Base-by-base conservation (phyloP, 208 protist species). In the Leishmania tropica region DNA sequence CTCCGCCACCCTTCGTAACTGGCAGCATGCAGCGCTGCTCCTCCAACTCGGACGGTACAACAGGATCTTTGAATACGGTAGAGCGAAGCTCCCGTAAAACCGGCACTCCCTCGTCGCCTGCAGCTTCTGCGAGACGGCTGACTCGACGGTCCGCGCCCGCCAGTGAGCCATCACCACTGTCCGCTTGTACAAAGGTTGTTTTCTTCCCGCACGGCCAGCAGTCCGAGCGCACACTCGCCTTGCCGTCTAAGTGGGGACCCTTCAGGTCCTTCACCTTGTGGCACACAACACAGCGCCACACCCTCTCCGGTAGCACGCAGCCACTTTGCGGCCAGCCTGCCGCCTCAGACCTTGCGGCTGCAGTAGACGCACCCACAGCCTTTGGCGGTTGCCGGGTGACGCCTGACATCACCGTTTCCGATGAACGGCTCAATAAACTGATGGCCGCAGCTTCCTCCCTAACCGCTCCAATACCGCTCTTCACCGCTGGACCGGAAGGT, bases 231-330 rank as follows among this genome's bases (percentile, higher is more conserved):
- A n/a, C n/a, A n/a, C n/a, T n/a, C n/a, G n/a, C n/a, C n/a, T n/a
- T 74, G 3, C 45, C 45, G 68, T 74, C 19, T 42, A 74, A 35
- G 68, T 74, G 68, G 17, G 68, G 6, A 0, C 68, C 68, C 40
- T 54, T 48, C 68, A 74, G 45, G 24, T 74, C 70, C 45, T 74
- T 74, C 7, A 74, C 70, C 45, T 74, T 74, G 42, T 54, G 40
- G 70, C 70, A 74, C 28, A 31, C 47, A 51, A 3, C 47, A 51
- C 47, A 51, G 47, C 47, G 2, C 1, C 47, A 51, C 47, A 51
- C 47, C 5, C 47, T 13, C 47, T 51, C 47, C 47, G 47, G 11
- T 0, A 7, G 10, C 47, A 51, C 47, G 47, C 47, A 51, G 11
- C 10, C 47, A 13, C 47, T 51, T 13, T 51, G 47, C 47, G 47